Conservation (phyloP, 2,329 filamentous ascomycete genomes). For the Ceratocystis albifundus region DNA sequence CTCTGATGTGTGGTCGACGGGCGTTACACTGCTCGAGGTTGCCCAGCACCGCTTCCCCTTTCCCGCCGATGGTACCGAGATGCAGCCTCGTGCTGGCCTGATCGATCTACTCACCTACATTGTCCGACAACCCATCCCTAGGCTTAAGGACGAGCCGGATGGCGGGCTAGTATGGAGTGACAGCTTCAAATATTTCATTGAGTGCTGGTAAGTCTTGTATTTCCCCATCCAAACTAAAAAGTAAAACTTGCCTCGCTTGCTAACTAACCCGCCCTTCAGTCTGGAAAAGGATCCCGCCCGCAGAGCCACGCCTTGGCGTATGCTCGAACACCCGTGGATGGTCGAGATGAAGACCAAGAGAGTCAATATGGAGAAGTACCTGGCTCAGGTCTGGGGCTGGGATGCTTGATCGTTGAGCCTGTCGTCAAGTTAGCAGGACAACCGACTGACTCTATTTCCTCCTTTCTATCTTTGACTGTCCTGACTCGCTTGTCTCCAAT, state of each 20-base stretch:
- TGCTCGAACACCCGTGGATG: slow-evolving; percentile 99
- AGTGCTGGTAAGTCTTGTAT: slow-evolving; percentile 71
- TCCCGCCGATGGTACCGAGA: slow-evolving; percentile 89
- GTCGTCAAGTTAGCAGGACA: neutral
- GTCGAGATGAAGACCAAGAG: slow-evolving; percentile 89
- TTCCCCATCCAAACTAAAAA: no score
- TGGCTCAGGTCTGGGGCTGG: slow-evolving; percentile 96
- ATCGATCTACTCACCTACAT: slow-evolving; percentile 97
- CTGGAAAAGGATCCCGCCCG: slow-evolving; percentile 84
- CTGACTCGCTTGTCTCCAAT: no score
- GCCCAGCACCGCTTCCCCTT: slow-evolving; percentile 97
- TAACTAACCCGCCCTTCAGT: slow-evolving; percentile 37
- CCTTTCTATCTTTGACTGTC: neutral
- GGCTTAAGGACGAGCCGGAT: slow-evolving; percentile 86
- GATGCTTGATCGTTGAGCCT: slow-evolving; percentile 35
- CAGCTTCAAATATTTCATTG: slow-evolving; percentile 98
- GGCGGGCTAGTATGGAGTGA: slow-evolving; percentile 89
- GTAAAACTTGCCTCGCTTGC: slow-evolving; percentile 13
- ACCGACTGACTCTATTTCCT: neutral
- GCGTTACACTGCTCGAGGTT: slow-evolving; percentile 96
- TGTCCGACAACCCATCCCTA: slow-evolving; percentile 87
- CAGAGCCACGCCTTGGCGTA: slow-evolving; percentile 90
- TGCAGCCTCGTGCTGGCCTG: slow-evolving; percentile 81
- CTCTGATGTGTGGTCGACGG: slow-evolving; percentile 94
- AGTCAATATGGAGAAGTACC: slow-evolving; percentile 93